These are phyloP conservation scores for sorghum (Sorghum bicolor) DNA, from an alignment of 176 grass and related monocot species.

Conservation along the genomic window Sorghum_bicolor_NCBIv3 NC_012870.2:57094001-57094500, in stretches of 20 bases:
- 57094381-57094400: neutral
- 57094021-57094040: neutral
- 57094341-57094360: neutral
- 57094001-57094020: too few species aligned
- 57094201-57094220: neutral
- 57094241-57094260: neutral
- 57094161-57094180: neutral
- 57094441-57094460: neutral
- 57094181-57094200: neutral
- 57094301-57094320: neutral
- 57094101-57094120: neutral
- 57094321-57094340: neutral
- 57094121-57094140: neutral
- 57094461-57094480: neutral
- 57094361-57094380: too few species aligned
- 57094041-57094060: neutral
- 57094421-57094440: neutral
- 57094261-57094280: neutral
- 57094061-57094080: neutral
- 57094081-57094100: neutral
- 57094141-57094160: neutral
- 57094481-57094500: neutral
- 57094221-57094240: neutral
- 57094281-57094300: neutral
- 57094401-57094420: neutral